A percentile compares a stretch with the other conserved stretches of the same genome.
Conservation (phyloP, 768 basidiomycete genomes). For the Leccinum boreale region DNA sequence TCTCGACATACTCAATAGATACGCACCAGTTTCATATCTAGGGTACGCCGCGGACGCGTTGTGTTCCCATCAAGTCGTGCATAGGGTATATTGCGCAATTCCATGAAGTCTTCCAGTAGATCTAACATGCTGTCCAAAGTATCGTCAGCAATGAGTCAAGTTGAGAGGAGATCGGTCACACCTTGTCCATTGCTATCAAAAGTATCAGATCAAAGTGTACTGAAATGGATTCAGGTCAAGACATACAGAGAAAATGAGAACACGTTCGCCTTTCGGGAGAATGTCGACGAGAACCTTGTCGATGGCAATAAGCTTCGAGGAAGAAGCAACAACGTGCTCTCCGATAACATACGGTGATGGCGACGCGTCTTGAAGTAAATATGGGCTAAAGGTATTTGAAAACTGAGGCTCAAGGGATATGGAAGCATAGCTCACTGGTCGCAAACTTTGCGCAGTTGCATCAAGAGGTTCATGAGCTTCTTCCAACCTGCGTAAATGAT, state of each 20-base stretch:
- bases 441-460: conserved; percentile 69
- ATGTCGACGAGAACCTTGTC: conserved; percentile 58
- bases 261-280: conserved; percentile 57
- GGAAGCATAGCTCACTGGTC: conserved; percentile 48
- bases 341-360: conserved; percentile 49
- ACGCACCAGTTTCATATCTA: conserved; percentile 56
- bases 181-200: conserved; percentile 57
- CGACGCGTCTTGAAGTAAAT: conserved; percentile 46
- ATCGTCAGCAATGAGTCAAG: not conserved
- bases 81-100: conserved; percentile 53
- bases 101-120: conserved; percentile 64
- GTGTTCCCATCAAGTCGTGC: conserved; percentile 60
- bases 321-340: conserved; percentile 54
- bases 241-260: conserved; percentile 66
- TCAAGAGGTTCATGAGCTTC: conserved; percentile 62
- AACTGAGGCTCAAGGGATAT: not conserved
- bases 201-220: conserved; percentile 4
- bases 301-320: conserved; percentile 52
- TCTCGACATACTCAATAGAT: not conserved
- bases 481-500: conserved; percentile 42
- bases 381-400: conserved; percentile 40
- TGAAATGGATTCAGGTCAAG: not conserved
- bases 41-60: conserved; percentile 47
- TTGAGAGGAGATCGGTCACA: conserved; percentile 14
- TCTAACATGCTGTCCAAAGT: conserved; percentile 55